Percentiles rank a stretch among this genome's conserved stretches.
Conservation (phyloP, 208 protist genomes). For the Angomonas ambiguus region DNA sequence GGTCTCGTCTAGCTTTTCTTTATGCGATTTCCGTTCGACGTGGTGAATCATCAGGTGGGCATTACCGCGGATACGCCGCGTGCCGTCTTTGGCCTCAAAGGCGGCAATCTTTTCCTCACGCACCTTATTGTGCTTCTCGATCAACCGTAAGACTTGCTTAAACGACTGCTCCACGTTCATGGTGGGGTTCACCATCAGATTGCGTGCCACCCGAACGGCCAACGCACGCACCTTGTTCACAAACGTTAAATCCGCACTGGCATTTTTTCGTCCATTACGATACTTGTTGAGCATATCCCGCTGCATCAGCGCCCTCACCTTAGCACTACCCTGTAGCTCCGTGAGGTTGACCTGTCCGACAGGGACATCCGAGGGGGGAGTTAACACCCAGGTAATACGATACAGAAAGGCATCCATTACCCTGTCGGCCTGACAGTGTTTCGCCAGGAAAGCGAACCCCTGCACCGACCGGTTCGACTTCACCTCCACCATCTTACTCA, state of each 20-base stretch:
- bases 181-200: constrained; percentile 77
- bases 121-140: constrained; percentile 68
- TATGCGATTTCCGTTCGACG: constrained; percentile 33
- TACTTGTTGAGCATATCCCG: constrained; percentile 80
- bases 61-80: constrained; percentile 79
- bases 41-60: constrained; percentile 59
- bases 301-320: constrained; percentile 52
- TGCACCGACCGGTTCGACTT: constrained; percentile 83
- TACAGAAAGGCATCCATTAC: constrained; percentile 79
- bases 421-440: constrained; percentile 54
- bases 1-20: constrained; percentile 65
- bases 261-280: constrained; percentile 59
- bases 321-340: constrained; percentile 57
- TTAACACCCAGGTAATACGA: constrained; percentile 82
- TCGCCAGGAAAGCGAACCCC: constrained; percentile 80
- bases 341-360: constrained; percentile 18
- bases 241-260: constrained; percentile 71
- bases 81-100: constrained; percentile 88
- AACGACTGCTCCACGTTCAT: constrained; percentile 76
- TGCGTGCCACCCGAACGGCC: constrained; percentile 74
- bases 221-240: constrained; percentile 84
- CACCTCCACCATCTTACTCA: constrained; percentile 89
- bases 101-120: constrained; percentile 74
- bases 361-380: constrained; percentile 33
- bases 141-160: constrained; percentile 43